A percentile compares a stretch with the other conserved stretches of the same genome.
Conservation (phyloP, 768 basidiomycete genomes). For the Kwoniella sp. region DNA sequence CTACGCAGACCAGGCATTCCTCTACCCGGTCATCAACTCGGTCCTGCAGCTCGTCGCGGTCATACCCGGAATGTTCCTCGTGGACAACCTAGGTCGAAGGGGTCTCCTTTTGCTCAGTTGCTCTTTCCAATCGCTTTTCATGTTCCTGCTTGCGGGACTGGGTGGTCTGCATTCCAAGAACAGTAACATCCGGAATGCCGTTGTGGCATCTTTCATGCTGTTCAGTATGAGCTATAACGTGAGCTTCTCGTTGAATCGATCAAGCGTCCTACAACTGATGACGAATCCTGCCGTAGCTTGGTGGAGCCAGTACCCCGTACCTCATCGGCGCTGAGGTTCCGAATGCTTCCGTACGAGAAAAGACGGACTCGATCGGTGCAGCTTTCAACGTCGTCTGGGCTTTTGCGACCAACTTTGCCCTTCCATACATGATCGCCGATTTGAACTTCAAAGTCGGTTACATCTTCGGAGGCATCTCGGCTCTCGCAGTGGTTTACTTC, state of each 20-base stretch:
- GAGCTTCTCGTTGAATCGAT: not conserved
- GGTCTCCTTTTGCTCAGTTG: not conserved
- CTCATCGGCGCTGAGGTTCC: not conserved
- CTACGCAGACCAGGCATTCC: conserved; percentile 1
- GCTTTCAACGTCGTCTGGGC: conserved; percentile 6
- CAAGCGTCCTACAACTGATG: too few relatives aligned
- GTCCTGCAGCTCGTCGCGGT: not conserved
- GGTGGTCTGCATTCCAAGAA: not conserved
- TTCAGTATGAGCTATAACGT: conserved; percentile 1
- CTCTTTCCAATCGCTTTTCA: not conserved
- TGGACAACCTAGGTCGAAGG: not conserved
- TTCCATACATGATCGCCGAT: not conserved
- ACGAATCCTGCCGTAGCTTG: not conserved
- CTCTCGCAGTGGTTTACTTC: not conserved
- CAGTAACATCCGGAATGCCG: not conserved
- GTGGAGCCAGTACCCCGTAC: not conserved
- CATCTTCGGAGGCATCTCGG: conserved; percentile 1
- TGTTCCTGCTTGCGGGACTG: not conserved
- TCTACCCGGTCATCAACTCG: not conserved
- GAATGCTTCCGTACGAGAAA: not conserved
- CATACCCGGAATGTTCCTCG: conserved; percentile 1
- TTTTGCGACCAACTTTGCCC: conserved; percentile 1
- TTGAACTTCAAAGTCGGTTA: conserved; percentile 1
- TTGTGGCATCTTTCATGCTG: conserved; percentile 3
- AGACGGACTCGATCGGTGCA: conserved; percentile 1